phyloP scores from a whole-genome alignment of 805 yeast species.

The Cyberlindnera veronae region DNA sequence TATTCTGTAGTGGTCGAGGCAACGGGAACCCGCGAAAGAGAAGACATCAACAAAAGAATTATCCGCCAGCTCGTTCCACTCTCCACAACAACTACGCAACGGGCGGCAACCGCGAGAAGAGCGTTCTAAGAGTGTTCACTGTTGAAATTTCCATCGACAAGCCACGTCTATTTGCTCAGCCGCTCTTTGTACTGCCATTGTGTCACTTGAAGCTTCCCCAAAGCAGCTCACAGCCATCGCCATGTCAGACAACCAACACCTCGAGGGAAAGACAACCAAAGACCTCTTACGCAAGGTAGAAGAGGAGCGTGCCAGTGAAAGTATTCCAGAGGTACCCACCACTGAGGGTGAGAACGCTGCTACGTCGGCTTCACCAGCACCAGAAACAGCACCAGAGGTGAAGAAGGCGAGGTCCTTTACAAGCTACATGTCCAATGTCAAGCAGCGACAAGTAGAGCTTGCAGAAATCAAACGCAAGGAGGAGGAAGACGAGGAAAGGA shows the following conservation, averaged over 20 bases:
- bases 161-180: no score
- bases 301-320: conserved; percentile 26
- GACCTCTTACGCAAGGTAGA: conserved; percentile 35
- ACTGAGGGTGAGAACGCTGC: not conserved
- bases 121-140: no score
- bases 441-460: conserved; percentile 14
- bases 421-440: conserved; percentile 12
- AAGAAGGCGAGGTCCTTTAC: conserved; percentile 15
- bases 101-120: no score
- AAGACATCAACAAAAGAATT: no score
- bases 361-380: not conserved
- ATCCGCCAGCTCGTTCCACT: no score
- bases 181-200: no score
- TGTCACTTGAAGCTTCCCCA: no score
- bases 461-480: conserved; percentile 6
- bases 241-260: conserved; percentile 10
- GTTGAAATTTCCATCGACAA: no score
- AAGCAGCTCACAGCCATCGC: not conserved
- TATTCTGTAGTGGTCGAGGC: no score
- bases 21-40: no score
- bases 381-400: not conserved
- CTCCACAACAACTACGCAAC: no score
- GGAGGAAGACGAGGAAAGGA: conserved; percentile 8
- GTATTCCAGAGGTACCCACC: not conserved
- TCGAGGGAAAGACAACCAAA: conserved; percentile 28